These are phyloP conservation scores for Cajanus cajan DNA, from an alignment of 306 rosid species.

Conservation along the genomic window DNA sequence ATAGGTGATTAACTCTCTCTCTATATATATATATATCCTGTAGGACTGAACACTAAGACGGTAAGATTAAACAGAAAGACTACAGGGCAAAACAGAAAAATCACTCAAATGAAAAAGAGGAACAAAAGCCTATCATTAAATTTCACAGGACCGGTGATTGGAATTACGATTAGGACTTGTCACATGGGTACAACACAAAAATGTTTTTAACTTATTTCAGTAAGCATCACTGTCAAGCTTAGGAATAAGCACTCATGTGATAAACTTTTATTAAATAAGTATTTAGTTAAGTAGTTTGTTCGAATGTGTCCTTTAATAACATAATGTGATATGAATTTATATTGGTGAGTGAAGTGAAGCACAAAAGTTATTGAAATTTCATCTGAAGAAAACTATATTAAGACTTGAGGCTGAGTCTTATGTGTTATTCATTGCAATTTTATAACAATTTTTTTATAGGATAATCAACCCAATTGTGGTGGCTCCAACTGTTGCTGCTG, in stretches of 20 bases:
- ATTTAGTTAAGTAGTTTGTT: not conserved
- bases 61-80: too few species aligned
- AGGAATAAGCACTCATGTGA: not conserved
- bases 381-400: not conserved
- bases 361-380: not conserved
- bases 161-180: too few species aligned
- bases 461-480: slow-evolving; percentile 79
- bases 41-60: too few species aligned
- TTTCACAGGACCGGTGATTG: too few species aligned
- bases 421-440: slow-evolving; percentile 16
- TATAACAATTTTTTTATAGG: slow-evolving; percentile 43
- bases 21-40: too few species aligned
- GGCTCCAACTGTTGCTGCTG: slow-evolving; percentile 86
- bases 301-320: not conserved
- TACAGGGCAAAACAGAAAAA: too few species aligned
- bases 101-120: too few species aligned
- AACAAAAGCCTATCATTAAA: too few species aligned
- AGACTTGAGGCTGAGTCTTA: not conserved
- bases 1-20: too few species aligned
- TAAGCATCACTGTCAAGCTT: not conserved
- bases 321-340: not conserved
- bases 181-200: too few species aligned
- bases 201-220: not conserved
- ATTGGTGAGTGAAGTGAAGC: not conserved
- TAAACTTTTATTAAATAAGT: not conserved